Conservation (phyloP, 257 asterid species). For the Solanum corneliomulleri region DNA sequence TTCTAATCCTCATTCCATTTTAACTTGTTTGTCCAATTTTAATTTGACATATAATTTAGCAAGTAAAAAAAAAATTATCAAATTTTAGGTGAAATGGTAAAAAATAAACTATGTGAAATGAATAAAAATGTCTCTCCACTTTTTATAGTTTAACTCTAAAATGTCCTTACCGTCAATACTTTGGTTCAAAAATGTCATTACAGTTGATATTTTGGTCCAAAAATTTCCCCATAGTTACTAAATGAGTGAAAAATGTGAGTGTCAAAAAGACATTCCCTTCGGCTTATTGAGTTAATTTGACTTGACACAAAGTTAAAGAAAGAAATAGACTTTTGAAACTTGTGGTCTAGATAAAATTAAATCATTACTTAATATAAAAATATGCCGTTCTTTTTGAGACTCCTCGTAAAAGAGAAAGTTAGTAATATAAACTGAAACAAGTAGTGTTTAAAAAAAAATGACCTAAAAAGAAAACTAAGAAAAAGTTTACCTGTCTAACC, state of each 20-base stretch:
- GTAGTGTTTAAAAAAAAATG: too few relatives aligned
- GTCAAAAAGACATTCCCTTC: neutral
- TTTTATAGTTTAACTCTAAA: neutral
- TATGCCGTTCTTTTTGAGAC: too few relatives aligned
- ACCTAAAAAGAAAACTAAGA: neutral
- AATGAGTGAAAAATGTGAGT: neutral
- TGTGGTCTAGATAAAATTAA: too few relatives aligned
- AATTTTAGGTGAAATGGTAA: neutral
- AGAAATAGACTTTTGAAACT: too few relatives aligned
- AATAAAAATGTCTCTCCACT: neutral
- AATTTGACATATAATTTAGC: neutral
- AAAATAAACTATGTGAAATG: neutral
- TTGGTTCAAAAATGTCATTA: neutral
- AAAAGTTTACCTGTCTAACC: slow-evolving; percentile 44
- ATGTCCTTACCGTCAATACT: neutral
- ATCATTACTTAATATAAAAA: too few relatives aligned
- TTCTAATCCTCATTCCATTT: neutral
- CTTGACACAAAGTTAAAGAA: fast-evolving
- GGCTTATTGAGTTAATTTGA: too few relatives aligned
- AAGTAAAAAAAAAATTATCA: neutral
- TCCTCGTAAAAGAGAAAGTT: neutral
- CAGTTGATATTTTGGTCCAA: neutral
- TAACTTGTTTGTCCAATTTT: neutral
- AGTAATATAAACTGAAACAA: too few relatives aligned
- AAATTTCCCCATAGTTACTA: neutral